A percentile compares a stretch with the other conserved stretches of the same genome.
These are phyloP conservation scores for Microdochium bolleyi DNA, from an alignment of 2,329 filamentous ascomycete species.

Conservation along the genomic window DNA sequence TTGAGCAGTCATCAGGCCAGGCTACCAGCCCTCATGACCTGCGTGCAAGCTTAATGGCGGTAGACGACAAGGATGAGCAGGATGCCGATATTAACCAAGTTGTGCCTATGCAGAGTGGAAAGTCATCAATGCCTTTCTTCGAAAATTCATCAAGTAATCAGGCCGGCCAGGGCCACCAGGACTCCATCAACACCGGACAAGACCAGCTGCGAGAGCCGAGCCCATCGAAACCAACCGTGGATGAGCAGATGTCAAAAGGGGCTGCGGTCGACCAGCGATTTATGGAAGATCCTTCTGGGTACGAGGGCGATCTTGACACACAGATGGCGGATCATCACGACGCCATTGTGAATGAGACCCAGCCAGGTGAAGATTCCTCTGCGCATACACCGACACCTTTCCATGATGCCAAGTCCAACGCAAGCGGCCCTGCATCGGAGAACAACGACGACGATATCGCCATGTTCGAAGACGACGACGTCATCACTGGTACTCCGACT, in stretches of 20 bases:
- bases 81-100: background rate
- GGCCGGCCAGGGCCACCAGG: constrained; percentile 10
- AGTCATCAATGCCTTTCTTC: background rate
- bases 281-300: background rate
- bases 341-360: background rate
- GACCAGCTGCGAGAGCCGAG: constrained; percentile 17
- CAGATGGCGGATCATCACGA: background rate
- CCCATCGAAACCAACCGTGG: constrained; percentile 16
- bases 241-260: constrained; percentile 12
- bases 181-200: constrained; percentile 10
- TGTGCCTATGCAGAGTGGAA: background rate
- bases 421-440: background rate
- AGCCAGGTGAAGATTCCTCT: background rate
- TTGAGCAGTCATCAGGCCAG: background rate
- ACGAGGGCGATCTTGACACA: constrained; percentile 2
- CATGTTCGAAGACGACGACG: constrained; percentile 6
- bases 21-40: background rate
- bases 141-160: constrained; percentile 6
- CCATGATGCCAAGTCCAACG: background rate
- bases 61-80: background rate
- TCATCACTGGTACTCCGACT: constrained; percentile 15
- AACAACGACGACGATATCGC: background rate
- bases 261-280: background rate
- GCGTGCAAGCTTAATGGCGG: background rate
- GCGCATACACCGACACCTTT: background rate